phyloP scores from a whole-genome alignment of 768 basidiomycete genomes.

The Ramaria sp. region DNA sequence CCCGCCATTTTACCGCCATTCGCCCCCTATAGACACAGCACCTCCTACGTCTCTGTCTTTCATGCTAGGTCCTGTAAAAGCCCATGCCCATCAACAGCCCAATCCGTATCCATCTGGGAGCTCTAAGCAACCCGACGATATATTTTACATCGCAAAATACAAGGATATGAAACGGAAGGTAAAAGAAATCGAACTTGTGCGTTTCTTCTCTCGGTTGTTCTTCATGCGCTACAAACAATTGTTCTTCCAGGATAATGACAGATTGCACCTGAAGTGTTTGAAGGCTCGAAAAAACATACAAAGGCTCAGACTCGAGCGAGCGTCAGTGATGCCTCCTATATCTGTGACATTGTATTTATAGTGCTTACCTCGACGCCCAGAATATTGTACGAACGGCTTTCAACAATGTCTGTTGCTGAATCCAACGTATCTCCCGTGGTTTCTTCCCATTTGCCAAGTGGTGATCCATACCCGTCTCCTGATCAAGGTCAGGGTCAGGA shows the following conservation, averaged over 20 bases:
- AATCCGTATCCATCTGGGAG: slow-evolving; percentile 14
- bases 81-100: not conserved
- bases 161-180: slow-evolving; percentile 83
- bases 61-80: not conserved
- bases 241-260: slow-evolving; percentile 69
- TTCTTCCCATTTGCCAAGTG: not conserved
- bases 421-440: not conserved
- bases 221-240: not conserved
- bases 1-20: not conserved
- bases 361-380: not conserved
- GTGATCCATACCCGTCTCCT: not conserved
- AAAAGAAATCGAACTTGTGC: slow-evolving; percentile 71
- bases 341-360: not conserved
- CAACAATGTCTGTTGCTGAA: not conserved
- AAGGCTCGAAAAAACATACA: slow-evolving; percentile 75
- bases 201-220: slow-evolving; percentile 20
- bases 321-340: slow-evolving; percentile 40
- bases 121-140: slow-evolving; percentile 58
- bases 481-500: not conserved
- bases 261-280: slow-evolving; percentile 70
- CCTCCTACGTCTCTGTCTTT: not conserved
- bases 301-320: slow-evolving; percentile 79
- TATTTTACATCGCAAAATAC: slow-evolving; percentile 82
- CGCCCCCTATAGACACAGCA: not conserved
- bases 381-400: slow-evolving; percentile 7